phyloP scores from a whole-genome alignment of 257 asterid species.

The Lantana camara region DNA sequence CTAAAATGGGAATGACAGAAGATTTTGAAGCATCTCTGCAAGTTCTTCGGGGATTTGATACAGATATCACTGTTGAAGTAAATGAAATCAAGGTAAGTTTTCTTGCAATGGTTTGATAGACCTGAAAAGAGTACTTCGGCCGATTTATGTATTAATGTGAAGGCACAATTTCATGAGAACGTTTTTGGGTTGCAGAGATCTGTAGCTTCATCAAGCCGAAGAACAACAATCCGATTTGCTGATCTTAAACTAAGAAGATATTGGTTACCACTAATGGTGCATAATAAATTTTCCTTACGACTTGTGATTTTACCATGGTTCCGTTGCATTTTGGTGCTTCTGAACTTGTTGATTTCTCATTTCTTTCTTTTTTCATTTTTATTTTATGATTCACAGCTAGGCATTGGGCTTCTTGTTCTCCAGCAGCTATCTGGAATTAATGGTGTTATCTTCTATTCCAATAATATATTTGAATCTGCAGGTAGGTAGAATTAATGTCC shows the following conservation, averaged over 20 bases:
- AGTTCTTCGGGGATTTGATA: slow-evolving; percentile 93
- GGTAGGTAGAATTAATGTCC: slow-evolving; percentile 45
- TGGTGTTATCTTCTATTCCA: slow-evolving; percentile 86
- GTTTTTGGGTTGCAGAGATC: slow-evolving; percentile 58
- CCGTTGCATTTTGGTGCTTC: neutral
- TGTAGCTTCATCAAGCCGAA: slow-evolving; percentile 72
- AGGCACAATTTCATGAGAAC: slow-evolving; percentile 10
- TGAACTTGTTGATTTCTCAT: slow-evolving; percentile 5
- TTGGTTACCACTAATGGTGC: slow-evolving; percentile 95
- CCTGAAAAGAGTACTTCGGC: neutral
- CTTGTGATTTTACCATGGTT: neutral
- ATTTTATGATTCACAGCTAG: slow-evolving; percentile 57
- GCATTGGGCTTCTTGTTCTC: slow-evolving; percentile 74
- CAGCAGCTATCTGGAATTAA: slow-evolving; percentile 87
- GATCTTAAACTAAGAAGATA: slow-evolving; percentile 90
- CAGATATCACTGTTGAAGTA: slow-evolving; percentile 84
- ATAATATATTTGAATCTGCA: slow-evolving; percentile 76
- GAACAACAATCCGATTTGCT: slow-evolving; percentile 69
- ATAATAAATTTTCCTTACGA: neutral
- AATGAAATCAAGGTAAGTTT: slow-evolving; percentile 72
- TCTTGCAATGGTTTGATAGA: neutral
- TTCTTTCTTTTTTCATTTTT: neutral
- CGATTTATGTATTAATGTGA: slow-evolving; percentile 16
- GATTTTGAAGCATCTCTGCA: slow-evolving; percentile 94
- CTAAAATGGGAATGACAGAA: slow-evolving; percentile 91